Evolutionary conservation across 1,284 basidiomycete species (phyloP), one percentile per base, ranked within the genome.

Genomic region (Marasmius tenuissimus): DNA sequence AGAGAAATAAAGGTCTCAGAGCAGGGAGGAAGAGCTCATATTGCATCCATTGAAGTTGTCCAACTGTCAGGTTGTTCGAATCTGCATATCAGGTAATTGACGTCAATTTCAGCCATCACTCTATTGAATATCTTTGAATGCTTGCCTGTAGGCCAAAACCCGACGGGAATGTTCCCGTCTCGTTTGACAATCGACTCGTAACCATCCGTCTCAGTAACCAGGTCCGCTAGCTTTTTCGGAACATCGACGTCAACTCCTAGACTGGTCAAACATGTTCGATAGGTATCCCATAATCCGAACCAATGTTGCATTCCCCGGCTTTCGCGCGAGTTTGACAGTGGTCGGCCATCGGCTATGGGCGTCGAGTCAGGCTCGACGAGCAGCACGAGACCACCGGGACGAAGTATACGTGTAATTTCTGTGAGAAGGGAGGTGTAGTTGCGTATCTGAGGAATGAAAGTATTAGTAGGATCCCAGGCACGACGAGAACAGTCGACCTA

Each of bases 21-120:
- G 85, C 84, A 47, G 85, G 84, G 47, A 89, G 74, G 62, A 89
- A 76, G n/a, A 82, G 76, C 66, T 89, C 87, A 66, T 84, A 85
- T 62, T 85, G 82, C 85, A 88, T 84, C 87, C 87, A 89, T 47
- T 86, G 85, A 22, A 88, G 72, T 66, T 89, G 85, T 7, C 86
- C 87, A 52, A 87, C 81, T 38, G 85, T 86, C 27, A 88, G 77
- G 37, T 72, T 67, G 59, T 73, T 66, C 27, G 70, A 68, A 65
- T 80, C 79, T 80, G 57, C 22, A 60, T 42, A 61, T 47, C 49
- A 58, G 9, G 60, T 34, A 27, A 37, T 49, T 39, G 58, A 47
- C 62, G 57, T 47, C 63, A 58, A 48, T 52, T 42, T 59, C 50
- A 18, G 35, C 47, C 34, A 33, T 27, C 27, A 27, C 27, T 57